Conservation (phyloP, 2,329 filamentous ascomycete genomes). For the Verticillium nubilum region DNA sequence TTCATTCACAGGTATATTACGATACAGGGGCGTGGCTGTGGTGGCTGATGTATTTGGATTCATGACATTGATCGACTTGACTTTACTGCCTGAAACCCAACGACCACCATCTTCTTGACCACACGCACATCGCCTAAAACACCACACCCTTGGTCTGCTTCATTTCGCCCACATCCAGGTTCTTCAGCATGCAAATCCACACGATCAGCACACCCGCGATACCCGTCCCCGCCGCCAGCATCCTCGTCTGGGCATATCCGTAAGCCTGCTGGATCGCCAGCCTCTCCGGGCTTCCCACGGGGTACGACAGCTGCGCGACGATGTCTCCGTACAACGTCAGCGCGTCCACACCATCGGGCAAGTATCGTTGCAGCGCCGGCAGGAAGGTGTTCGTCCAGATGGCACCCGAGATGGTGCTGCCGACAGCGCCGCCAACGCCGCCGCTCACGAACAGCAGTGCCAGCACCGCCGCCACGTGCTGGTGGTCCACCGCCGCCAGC, state of each 20-base stretch:
- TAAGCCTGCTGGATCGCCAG: constrained; percentile 55
- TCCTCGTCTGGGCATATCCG: constrained; percentile 41
- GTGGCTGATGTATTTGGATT: no score
- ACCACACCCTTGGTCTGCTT: constrained; percentile 45
- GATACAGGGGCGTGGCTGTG: no score
- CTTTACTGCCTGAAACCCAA: no score
- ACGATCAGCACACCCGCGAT: constrained; percentile 26
- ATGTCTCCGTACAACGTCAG: constrained; percentile 48
- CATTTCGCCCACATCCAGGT: constrained; percentile 43
- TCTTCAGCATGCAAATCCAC: constrained; percentile 38
- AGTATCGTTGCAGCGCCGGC: constrained; percentile 40
- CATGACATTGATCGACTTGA: no score
- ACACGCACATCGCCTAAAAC: constrained; percentile 27
- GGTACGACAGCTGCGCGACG: constrained; percentile 43
- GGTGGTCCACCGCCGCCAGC: constrained; percentile 23
- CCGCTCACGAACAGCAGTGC: constrained; percentile 20
- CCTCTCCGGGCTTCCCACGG: constrained; percentile 34
- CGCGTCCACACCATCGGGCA: constrained; percentile 39
- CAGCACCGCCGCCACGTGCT: constrained; percentile 23
- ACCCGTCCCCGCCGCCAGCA: constrained; percentile 33
- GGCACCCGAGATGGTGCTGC: constrained; percentile 20
- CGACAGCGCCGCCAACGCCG: constrained; percentile 21
- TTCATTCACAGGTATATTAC: no score
- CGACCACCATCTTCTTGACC: no score
- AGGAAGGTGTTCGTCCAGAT: constrained; percentile 25